A percentile compares a stretch with the other conserved stretches of the same genome.
phyloP scores from a whole-genome alignment of 2,329 filamentous ascomycete species.

The Colletotrichum abscissum region DNA sequence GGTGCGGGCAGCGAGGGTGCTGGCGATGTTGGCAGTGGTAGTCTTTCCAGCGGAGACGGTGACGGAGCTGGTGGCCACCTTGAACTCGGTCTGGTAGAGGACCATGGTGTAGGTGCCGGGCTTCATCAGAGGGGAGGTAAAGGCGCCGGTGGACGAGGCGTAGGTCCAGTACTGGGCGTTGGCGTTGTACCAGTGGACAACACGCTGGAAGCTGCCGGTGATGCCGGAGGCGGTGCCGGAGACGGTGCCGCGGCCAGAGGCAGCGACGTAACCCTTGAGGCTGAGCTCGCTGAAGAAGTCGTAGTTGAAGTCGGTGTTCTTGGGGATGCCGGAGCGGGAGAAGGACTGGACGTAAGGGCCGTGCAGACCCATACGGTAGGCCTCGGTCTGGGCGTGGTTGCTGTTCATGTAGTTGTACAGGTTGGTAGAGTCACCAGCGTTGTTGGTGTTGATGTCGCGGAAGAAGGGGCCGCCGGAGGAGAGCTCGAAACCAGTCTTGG shows the following conservation, averaged over 20 bases:
- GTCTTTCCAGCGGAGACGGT: constrained; percentile 61
- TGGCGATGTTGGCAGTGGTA: constrained; percentile 62
- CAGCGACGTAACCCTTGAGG: constrained; percentile 68
- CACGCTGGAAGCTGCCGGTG: constrained; percentile 60
- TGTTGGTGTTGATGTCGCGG: constrained; percentile 74
- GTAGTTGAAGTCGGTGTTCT: constrained; percentile 58
- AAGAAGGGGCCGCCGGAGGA: constrained; percentile 76
- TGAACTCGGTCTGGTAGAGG: constrained; percentile 69
- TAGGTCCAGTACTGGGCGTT: constrained; percentile 74
- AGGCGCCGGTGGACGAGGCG: constrained; percentile 63
- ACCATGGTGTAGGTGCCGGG: constrained; percentile 77
- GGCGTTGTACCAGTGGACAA: constrained; percentile 74
- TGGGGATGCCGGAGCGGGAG: constrained; percentile 66
- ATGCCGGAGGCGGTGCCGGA: constrained; percentile 71
- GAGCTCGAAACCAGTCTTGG: constrained; percentile 60
- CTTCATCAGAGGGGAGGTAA: constrained; percentile 74
- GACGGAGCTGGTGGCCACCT: constrained; percentile 61
- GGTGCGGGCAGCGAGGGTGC: constrained; percentile 55
- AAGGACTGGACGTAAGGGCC: constrained; percentile 74
- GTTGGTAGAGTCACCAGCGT: constrained; percentile 65
- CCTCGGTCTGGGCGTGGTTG: constrained; percentile 71
- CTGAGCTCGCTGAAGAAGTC: constrained; percentile 70
- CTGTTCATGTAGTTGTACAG: constrained; percentile 79
- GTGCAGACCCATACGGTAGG: constrained; percentile 71
- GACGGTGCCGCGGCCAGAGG: constrained; percentile 67